Evolutionary conservation across 306 rosid species (phyloP), one percentile per base, ranked within the genome.

Genomic region (Quercus alba): DNA sequence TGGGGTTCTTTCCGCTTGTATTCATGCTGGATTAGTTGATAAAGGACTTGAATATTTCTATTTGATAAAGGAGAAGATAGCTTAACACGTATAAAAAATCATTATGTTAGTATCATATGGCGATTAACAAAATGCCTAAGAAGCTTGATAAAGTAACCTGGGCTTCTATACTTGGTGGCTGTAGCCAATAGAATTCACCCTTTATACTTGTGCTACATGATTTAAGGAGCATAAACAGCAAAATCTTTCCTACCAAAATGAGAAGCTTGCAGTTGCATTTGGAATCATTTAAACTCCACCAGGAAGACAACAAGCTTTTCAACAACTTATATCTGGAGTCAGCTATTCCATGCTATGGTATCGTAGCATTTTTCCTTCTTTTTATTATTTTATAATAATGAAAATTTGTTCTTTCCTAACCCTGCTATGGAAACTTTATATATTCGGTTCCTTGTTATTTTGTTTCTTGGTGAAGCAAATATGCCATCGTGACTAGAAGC

Each of bases 281-380:
- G 33, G 33, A 33, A 33, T 33, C 35, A 5, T 33, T 33, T 5
- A 33, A 5, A 33, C 5, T 33, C 35, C 35, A 33, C 35, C 35
- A 33, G 35, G 35, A 33, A 33, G 35, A 33, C 35, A 33, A 33
- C 35, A 33, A 33, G 35, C 35, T 33, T 94, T 94, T 87, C 98
- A 89, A 26, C 28, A 94, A 81, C 97, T 94, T 75, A 90, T 94
- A 85, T 94, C 97, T 9, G 98, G 97, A 80, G 98, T 94, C 76
- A 94, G 97, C 84, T 91, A 86, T 75, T 94, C 79, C 97, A 92
- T 84, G 90, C 93, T 25, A 94, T 94, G 98, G 98, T 90, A 94
- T 78, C 66, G 54, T 21, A 56, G 35, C 73, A 20, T 72, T 62
- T 77, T 18, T 15, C 5, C 75, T 75, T 14, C 9, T 5, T 55